A percentile compares a stretch with the other conserved stretches of the same genome.
These are phyloP conservation scores for Xylaria curta DNA, from an alignment of 495 filamentous ascomycete genomes.

Conservation along the genomic window DNA sequence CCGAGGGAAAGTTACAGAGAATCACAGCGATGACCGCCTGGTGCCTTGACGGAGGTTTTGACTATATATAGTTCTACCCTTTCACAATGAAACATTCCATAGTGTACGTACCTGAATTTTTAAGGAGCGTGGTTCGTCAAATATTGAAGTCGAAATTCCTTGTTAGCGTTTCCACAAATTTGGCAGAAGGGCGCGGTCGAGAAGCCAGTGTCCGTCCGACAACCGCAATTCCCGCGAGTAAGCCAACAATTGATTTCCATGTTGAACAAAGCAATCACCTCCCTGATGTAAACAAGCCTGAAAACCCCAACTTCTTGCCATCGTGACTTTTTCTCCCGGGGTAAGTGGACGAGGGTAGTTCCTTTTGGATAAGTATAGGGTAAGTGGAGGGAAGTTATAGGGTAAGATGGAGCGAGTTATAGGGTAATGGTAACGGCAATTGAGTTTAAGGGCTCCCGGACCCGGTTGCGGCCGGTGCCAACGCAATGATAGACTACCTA, in stretches of 20 bases:
- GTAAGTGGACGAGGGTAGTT: not conserved
- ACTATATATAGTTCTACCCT: no score
- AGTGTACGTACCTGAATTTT: not conserved
- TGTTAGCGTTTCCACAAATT: conserved; percentile 15
- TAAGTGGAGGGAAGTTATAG: conserved; percentile 22
- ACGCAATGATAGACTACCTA: not conserved
- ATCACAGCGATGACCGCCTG: no score
- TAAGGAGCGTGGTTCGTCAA: not conserved
- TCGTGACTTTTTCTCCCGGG: conserved; percentile 14
- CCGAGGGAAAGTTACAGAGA: not conserved
- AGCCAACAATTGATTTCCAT: not conserved
- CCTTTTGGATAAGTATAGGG: conserved; percentile 27
- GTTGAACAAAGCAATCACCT: not conserved
- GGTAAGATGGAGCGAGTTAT: conserved; percentile 16
- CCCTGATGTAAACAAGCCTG: conserved; percentile 4
- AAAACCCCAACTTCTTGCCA: not conserved
- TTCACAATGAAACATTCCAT: no score
- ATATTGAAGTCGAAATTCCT: not conserved
- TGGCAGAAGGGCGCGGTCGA: conserved; percentile 15
- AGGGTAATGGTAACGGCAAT: conserved; percentile 10
- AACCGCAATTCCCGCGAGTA: not conserved
- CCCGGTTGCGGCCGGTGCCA: not conserved
- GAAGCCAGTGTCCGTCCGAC: not conserved
- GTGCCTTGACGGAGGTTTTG: no score
- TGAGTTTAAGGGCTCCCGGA: not conserved